Conservation (phyloP, 1,284 basidiomycete species). For the Rhodotorula sp. region DNA sequence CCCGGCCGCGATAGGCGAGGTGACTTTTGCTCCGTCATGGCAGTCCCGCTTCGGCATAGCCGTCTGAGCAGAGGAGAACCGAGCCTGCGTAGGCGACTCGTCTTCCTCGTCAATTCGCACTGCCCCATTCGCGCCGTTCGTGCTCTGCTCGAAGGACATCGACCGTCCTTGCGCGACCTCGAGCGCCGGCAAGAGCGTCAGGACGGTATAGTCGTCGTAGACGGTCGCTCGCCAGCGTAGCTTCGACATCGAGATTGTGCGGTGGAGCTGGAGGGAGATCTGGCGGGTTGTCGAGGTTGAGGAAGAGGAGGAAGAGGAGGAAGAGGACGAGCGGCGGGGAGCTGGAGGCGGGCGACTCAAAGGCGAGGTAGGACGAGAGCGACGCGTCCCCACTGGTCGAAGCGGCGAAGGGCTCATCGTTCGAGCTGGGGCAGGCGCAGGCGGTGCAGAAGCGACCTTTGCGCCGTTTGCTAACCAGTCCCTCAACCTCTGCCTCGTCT, state of each 20-base stretch:
- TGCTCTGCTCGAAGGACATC: too few species aligned
- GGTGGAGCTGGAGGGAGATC: background rate
- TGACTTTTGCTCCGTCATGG: background rate
- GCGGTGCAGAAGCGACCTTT: background rate
- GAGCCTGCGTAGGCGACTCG: too few species aligned
- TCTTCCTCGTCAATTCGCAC: too few species aligned
- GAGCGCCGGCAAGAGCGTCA: background rate
- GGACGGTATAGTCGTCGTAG: background rate
- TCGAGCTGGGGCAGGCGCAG: background rate
- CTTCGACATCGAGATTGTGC: background rate
- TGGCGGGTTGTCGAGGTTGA: background rate
- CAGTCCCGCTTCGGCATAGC: background rate
- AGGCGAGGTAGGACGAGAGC: too few species aligned
- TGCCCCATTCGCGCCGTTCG: too few species aligned
- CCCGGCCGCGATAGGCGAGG: background rate
- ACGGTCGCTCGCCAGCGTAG: constrained; percentile 1
- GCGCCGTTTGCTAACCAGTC: background rate
- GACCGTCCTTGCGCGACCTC: background rate
- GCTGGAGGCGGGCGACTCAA: background rate
- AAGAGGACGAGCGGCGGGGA: background rate
- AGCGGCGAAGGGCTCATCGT: background rate
- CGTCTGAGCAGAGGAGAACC: background rate
- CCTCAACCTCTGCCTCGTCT: background rate
- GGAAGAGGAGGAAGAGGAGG: background rate
- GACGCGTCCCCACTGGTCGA: too few species aligned